phyloP scores from a whole-genome alignment of 2,329 filamentous ascomycete species.

The Rosellinia necatrix region DNA sequence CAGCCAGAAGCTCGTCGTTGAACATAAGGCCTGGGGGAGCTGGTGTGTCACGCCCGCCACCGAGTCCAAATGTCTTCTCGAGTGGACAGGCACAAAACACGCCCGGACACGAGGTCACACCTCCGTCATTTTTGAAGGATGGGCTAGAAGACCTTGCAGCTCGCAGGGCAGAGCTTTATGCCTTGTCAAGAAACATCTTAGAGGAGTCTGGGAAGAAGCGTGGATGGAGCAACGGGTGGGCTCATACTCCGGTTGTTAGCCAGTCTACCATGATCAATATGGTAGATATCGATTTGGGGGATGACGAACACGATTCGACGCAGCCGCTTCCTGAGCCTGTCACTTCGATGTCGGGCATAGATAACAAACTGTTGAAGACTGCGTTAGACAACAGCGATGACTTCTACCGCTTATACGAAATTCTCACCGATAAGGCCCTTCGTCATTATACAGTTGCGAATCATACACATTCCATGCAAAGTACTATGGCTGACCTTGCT shows the following conservation, averaged over 20 bases:
- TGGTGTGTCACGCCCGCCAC: conserved; percentile 42
- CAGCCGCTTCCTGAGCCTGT: conserved; percentile 13
- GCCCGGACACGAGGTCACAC: conserved; percentile 47
- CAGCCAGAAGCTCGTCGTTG: conserved; percentile 67
- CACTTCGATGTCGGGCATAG: conserved; percentile 51
- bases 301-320: conserved; percentile 43
- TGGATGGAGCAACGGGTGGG: conserved; percentile 80
- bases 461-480: conserved; percentile 76
- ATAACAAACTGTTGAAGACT: conserved; percentile 61
- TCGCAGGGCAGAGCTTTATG: conserved; percentile 78
- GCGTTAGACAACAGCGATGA: conserved; percentile 65
- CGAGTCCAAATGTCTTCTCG: conserved; percentile 60
- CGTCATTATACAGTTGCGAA: conserved; percentile 82
- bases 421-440: conserved; percentile 81
- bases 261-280: conserved; percentile 52
- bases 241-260: conserved; percentile 58
- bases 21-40: conserved; percentile 44
- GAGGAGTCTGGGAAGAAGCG: conserved; percentile 72
- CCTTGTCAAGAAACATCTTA: conserved; percentile 79
- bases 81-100: conserved; percentile 46
- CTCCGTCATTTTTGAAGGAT: conserved; percentile 58
- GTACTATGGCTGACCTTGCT: conserved; percentile 82
- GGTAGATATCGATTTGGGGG: conserved; percentile 62
- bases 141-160: conserved; percentile 84
- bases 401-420: conserved; percentile 72